phyloP scores from a whole-genome alignment of 1,284 basidiomycete species.

The Caloboletus firmus region DNA sequence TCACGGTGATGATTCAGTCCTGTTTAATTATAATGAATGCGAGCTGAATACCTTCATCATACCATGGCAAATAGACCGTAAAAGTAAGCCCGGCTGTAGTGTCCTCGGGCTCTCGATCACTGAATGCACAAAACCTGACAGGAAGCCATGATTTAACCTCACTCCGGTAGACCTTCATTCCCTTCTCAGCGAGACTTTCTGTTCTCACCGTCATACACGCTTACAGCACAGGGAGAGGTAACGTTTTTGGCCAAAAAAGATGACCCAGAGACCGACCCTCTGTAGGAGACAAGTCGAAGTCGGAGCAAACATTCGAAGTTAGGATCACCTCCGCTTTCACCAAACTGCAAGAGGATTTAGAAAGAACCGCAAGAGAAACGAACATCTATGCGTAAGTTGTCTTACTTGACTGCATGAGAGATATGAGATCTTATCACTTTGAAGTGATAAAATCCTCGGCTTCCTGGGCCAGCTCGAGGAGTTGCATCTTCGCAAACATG shows the following conservation, averaged over 20 bases:
- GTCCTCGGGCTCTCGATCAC: not conserved
- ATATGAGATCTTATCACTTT: conserved; percentile 1
- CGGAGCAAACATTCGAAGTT: conserved; percentile 27
- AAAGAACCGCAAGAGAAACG: conserved; percentile 20
- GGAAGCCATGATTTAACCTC: conserved; percentile 12
- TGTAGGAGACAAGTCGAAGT: conserved; percentile 9
- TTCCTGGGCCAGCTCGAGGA: conserved; percentile 28
- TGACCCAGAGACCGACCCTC: not conserved
- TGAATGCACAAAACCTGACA: conserved; percentile 9
- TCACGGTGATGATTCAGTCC: conserved; percentile 19
- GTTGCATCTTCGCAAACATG: conserved; percentile 19
- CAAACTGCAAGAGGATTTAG: conserved; percentile 15
- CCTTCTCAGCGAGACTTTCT: conserved; percentile 2
- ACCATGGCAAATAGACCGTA: conserved; percentile 11
- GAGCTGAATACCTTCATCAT: conserved; percentile 7
- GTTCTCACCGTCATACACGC: not conserved
- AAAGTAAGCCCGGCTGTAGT: conserved; percentile 12
- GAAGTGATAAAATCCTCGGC: conserved; percentile 26
- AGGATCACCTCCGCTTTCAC: conserved; percentile 22
- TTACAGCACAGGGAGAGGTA: conserved; percentile 20
- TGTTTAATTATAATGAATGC: not conserved
- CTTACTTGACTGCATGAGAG: not conserved
- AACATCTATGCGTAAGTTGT: conserved; percentile 28
- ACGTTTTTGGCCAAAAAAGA: not conserved
- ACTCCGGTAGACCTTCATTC: conserved; percentile 16